phyloP scores from a whole-genome alignment of 2,329 filamentous ascomycete species.

The Ophioceras dolichostomum region DNA sequence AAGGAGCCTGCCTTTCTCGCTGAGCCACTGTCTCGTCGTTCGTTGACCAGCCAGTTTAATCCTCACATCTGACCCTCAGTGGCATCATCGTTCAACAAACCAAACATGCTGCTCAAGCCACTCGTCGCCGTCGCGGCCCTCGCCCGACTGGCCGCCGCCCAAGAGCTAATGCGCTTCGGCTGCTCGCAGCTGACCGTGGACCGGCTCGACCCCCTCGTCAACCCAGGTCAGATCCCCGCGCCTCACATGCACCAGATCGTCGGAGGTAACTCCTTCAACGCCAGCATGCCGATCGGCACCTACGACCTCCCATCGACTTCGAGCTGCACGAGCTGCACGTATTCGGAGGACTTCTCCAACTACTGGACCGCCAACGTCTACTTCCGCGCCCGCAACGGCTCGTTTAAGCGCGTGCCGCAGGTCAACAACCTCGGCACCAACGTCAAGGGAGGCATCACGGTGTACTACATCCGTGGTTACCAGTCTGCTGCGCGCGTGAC shows the following conservation, averaged over 20 bases:
- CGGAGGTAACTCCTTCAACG: slow-evolving; percentile 15
- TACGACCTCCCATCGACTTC: slow-evolving; percentile 5
- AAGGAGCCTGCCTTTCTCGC: too few relatives aligned
- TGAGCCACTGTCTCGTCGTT: too few relatives aligned
- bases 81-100: too few relatives aligned
- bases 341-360: slow-evolving; percentile 20
- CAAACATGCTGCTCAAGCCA: slow-evolving; percentile 14
- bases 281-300: slow-evolving; percentile 10
- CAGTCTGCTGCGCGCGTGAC: slow-evolving; percentile 5
- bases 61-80: too few relatives aligned
- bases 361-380: slow-evolving; percentile 14
- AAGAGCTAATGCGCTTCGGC: slow-evolving; percentile 22
- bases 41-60: too few relatives aligned
- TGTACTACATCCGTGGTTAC: slow-evolving; percentile 9
- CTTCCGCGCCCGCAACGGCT: slow-evolving; percentile 8
- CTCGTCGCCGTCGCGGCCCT: slow-evolving; percentile 13
- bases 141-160: slow-evolving; percentile 11
- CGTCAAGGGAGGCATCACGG: slow-evolving; percentile 8
- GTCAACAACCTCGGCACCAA: slow-evolving; percentile 7
- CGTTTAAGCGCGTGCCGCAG: slow-evolving; percentile 8
- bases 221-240: slow-evolving; percentile 6
- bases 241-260: slow-evolving; percentile 10
- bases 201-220: slow-evolving; percentile 11
- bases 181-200: slow-evolving; percentile 22
- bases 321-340: slow-evolving; percentile 9